Conservation (phyloP, 2,329 filamentous ascomycete genomes). For the Botrytis elliptica region DNA sequence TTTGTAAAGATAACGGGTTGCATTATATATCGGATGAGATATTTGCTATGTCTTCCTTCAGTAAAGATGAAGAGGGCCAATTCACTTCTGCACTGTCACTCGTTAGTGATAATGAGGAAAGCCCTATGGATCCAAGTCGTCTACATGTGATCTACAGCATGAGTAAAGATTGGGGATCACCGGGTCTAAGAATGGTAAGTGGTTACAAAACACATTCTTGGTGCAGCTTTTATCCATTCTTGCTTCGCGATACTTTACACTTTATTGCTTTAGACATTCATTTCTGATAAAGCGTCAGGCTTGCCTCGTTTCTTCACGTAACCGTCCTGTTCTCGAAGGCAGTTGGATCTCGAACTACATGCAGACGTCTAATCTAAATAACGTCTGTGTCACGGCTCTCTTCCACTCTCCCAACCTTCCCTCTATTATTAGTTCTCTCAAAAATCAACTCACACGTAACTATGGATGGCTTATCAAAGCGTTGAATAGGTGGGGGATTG, state of each 20-base stretch:
- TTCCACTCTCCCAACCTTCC: background rate
- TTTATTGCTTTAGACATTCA: too few relatives aligned
- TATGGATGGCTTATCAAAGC: background rate
- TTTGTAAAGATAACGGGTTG: constrained; percentile 13
- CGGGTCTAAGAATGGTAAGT: constrained; percentile 8
- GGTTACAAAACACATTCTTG: too few relatives aligned
- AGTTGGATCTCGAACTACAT: background rate
- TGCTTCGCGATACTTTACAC: too few relatives aligned
- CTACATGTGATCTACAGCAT: constrained; percentile 13
- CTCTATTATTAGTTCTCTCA: background rate
- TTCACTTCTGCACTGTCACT: background rate
- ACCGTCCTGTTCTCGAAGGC: background rate
- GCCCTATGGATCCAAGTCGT: background rate
- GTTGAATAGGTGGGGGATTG: background rate
- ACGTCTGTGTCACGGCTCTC: background rate
- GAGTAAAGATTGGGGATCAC: constrained; percentile 13
- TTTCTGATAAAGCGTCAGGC: background rate
- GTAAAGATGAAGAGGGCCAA: background rate
- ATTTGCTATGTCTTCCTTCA: background rate
- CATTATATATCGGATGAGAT: constrained; percentile 21
- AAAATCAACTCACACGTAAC: background rate
- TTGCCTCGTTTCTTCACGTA: background rate
- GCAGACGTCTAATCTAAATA: background rate
- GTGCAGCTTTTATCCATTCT: too few relatives aligned
- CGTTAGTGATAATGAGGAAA: background rate